Evolutionary conservation across 192 early-diverging fungal species (phyloP).

Genomic region (Coemansia sp.): DNA sequence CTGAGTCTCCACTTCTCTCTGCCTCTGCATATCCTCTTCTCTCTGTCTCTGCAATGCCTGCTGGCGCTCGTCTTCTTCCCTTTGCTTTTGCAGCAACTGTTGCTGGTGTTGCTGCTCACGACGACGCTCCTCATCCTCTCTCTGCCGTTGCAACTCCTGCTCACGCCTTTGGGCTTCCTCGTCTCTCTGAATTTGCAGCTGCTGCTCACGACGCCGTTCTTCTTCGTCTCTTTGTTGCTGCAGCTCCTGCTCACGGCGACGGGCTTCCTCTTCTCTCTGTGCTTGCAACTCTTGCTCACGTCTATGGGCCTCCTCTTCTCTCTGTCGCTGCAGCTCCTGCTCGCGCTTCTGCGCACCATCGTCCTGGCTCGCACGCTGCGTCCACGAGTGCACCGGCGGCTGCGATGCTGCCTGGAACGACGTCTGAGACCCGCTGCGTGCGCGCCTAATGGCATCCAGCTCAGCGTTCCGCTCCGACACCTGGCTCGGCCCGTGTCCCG

Average conservation of each 20-base stretch:
- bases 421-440: conserved; percentile 35
- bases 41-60: conserved; percentile 25
- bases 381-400: conserved; percentile 33
- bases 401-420: conserved; percentile 17
- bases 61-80: conserved; percentile 36
- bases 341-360: conserved; percentile 19
- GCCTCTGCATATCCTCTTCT: not conserved
- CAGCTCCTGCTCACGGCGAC: conserved; percentile 26
- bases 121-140: not conserved
- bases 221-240: conserved; percentile 27
- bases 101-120: conserved; percentile 33
- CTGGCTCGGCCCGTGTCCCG: not conserved
- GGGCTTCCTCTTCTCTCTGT: conserved; percentile 41
- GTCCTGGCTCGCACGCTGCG: conserved; percentile 28
- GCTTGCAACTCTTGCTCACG: conserved; percentile 52
- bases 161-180: conserved; percentile 24
- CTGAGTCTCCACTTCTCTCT: conserved; percentile 36
- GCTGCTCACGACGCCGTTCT: conserved; percentile 23
- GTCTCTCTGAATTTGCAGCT: conserved; percentile 56
- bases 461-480: conserved; percentile 43
- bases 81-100: conserved; percentile 16
- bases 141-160: conserved; percentile 30
- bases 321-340: conserved; percentile 23
- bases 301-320: conserved; percentile 22
- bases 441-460: conserved; percentile 40